These are phyloP conservation scores for Mortierella sp. DNA, from an alignment of 371 early-diverging fungal species.

Conservation along the genomic window DNA sequence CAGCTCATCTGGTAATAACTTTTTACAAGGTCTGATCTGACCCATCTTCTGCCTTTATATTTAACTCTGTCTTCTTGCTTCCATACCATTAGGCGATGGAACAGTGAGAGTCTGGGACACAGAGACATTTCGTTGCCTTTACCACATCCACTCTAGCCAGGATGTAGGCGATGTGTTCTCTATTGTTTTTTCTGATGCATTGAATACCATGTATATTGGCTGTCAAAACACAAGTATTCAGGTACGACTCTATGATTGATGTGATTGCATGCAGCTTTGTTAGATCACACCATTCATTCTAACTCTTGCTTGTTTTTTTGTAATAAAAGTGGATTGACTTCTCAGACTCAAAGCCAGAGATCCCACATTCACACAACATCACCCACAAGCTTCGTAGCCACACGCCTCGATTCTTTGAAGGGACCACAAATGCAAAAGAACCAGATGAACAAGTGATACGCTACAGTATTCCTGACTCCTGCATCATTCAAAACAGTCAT, in stretches of 20 bases:
- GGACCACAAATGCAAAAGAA: constrained; percentile 20
- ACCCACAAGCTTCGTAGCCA: constrained; percentile 59
- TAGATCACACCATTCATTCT: constrained; percentile 8
- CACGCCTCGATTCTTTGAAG: constrained; percentile 61
- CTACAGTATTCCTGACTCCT: constrained; percentile 68
- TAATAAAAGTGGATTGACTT: constrained; percentile 70
- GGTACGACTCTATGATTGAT: constrained; percentile 49
- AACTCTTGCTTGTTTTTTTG: neutral
- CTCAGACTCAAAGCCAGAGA: constrained; percentile 58
- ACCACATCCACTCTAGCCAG: constrained; percentile 77
- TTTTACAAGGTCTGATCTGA: neutral
- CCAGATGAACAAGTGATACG: constrained; percentile 61
- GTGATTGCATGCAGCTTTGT: neutral
- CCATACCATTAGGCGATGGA: constrained; percentile 67
- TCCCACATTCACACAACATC: constrained; percentile 58
- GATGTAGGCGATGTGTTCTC: constrained; percentile 86
- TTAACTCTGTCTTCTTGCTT: constrained; percentile 1
- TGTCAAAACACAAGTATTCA: constrained; percentile 89
- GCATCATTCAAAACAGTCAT: constrained; percentile 75
- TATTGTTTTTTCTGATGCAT: constrained; percentile 68
- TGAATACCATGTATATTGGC: constrained; percentile 76
- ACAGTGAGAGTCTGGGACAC: constrained; percentile 82
- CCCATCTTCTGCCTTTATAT: neutral
- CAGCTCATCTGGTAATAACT: constrained; percentile 74
- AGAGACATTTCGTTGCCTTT: constrained; percentile 69